Conservation (phyloP, 2,329 filamentous ascomycete genomes). For the Knufia fluminis region DNA sequence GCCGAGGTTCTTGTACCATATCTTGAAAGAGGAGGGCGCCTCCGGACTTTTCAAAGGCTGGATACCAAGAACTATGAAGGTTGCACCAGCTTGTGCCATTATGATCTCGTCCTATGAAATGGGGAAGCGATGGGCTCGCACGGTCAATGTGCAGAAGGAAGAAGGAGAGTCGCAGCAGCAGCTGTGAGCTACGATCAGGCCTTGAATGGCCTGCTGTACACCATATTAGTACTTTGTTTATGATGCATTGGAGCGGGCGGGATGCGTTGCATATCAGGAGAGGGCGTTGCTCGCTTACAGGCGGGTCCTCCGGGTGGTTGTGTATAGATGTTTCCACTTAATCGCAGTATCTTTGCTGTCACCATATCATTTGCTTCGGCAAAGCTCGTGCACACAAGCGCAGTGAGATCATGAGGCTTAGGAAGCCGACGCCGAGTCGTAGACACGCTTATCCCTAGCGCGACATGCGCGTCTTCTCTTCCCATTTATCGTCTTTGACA, state of each 20-base stretch:
- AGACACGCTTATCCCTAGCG: no score
- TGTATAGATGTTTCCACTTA: no score
- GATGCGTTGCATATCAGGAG: background rate
- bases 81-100: slow-evolving; percentile 92
- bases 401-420: background rate
- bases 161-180: slow-evolving; percentile 4
- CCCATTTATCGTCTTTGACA: no score
- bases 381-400: no score
- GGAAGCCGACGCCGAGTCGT: background rate
- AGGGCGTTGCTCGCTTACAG: no score
- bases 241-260: background rate
- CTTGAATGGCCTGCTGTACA: background rate
- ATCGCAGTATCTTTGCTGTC: no score
- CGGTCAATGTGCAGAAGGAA: slow-evolving; percentile 55
- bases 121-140: slow-evolving; percentile 76
- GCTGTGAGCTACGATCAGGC: background rate
- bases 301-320: no score
- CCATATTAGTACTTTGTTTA: background rate
- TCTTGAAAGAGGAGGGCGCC: slow-evolving; percentile 75
- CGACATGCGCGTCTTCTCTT: no score
- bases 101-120: slow-evolving; percentile 99
- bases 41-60: slow-evolving; percentile 81
- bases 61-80: slow-evolving; percentile 84
- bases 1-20: slow-evolving; percentile 77
- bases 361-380: no score